These are phyloP conservation scores for Musa schizocarpa DNA, from an alignment of 176 grass and related monocot species.

Conservation along the genomic window DNA sequence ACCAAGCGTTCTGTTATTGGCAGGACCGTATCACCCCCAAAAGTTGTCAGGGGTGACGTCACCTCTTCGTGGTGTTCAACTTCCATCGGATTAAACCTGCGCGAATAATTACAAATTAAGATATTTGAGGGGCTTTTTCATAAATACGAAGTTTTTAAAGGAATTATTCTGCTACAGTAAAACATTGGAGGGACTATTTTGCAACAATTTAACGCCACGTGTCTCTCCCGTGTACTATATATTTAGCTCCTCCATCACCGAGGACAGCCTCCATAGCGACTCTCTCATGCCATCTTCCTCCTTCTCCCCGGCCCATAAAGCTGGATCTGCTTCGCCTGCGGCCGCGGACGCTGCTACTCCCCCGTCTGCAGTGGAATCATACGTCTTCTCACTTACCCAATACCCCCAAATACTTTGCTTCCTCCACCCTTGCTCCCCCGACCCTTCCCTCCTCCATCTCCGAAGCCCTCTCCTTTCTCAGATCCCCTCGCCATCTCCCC, in stretches of 20 bases:
- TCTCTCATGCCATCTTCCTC: background rate
- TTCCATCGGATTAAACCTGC: too few species aligned
- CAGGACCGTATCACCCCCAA: too few species aligned
- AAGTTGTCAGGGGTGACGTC: too few species aligned
- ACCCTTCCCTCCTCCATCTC: background rate
- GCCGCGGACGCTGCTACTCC: background rate
- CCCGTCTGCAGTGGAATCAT: background rate
- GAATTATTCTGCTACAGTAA: background rate
- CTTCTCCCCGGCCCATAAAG: background rate
- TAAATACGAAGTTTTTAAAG: background rate
- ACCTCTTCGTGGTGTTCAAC: too few species aligned
- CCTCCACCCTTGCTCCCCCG: background rate
- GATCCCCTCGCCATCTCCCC: background rate
- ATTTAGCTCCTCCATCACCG: background rate
- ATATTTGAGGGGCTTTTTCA: background rate
- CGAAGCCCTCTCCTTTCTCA: background rate
- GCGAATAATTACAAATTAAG: too few species aligned
- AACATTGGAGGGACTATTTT: background rate
- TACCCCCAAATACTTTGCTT: background rate
- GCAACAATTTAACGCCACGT: too few species aligned
- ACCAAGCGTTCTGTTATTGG: too few species aligned
- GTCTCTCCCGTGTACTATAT: too few species aligned
- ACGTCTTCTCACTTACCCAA: background rate
- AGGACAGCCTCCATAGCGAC: background rate
- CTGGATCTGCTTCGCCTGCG: slow-evolving; percentile 1